phyloP scores from a whole-genome alignment of 1,284 basidiomycete species.

The Apiotrichum domesticum region DNA sequence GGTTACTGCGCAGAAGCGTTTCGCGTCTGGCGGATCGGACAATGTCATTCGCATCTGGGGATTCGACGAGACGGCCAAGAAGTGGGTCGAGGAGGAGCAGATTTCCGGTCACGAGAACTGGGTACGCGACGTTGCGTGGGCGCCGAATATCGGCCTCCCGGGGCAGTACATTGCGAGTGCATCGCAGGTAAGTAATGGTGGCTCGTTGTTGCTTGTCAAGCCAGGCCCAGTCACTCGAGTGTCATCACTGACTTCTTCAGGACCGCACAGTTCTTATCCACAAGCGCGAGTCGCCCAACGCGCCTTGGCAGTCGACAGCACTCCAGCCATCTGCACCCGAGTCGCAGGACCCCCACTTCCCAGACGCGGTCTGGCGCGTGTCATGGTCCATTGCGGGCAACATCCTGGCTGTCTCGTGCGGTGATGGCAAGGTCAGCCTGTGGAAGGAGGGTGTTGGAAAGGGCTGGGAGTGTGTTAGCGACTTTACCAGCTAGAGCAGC shows the following conservation, averaged over 20 bases:
- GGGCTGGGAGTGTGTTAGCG: conserved; percentile 92
- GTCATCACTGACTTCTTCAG: conserved; percentile 35
- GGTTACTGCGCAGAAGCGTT: conserved; percentile 57
- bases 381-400: conserved; percentile 97
- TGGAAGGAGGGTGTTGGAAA: conserved; percentile 99
- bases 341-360: conserved; percentile 64
- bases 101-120: conserved; percentile 91
- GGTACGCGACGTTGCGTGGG: conserved; percentile 99
- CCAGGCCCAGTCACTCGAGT: too few relatives aligned
- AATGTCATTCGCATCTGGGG: conserved; percentile 94
- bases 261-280: conserved; percentile 92
- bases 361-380: conserved; percentile 93
- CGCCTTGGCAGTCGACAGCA: conserved; percentile 77
- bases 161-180: conserved; percentile 93
- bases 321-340: conserved; percentile 63
- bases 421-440: conserved; percentile 93
- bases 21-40: conserved; percentile 93
- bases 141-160: conserved; percentile 90
- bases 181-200: conserved; percentile 60
- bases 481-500: conserved; percentile 65
- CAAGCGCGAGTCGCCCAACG: conserved; percentile 74
- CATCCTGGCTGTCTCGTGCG: conserved; percentile 92
- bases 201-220: neutral
- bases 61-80: conserved; percentile 50
- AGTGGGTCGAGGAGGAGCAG: conserved; percentile 84